Evolutionary conservation across 31 red algal species (phyloP).

Genomic region (Odonthalia washingtoniensis): DNA sequence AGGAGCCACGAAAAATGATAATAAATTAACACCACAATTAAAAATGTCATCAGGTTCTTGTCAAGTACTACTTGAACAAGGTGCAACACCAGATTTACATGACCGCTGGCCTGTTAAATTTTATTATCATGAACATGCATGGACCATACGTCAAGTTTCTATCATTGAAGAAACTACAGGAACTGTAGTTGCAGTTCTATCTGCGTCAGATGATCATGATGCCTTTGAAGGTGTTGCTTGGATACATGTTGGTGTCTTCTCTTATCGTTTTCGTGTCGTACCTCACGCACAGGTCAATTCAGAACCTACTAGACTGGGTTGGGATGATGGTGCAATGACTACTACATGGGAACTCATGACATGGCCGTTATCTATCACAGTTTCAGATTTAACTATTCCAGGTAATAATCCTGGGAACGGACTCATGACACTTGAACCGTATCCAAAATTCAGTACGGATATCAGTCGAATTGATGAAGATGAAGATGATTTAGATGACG

Average conservation of each 20-base stretch:
- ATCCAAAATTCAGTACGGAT: not conserved
- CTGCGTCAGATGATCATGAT: not conserved
- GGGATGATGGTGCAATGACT: slow-evolving; percentile 5
- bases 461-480: not conserved
- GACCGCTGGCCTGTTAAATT: not conserved
- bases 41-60: not conserved
- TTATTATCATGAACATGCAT: slow-evolving; percentile 5
- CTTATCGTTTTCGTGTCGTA: slow-evolving; percentile 14
- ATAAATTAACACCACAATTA: too few species aligned
- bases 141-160: slow-evolving; percentile 7
- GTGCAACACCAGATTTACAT: not conserved
- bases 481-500: not conserved
- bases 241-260: not conserved
- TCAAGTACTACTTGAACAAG: not conserved
- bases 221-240: not conserved
- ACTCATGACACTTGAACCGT: not conserved
- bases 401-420: not conserved
- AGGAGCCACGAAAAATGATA: too few species aligned
- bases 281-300: not conserved
- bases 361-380: slow-evolving; percentile 11
- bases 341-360: slow-evolving; percentile 2
- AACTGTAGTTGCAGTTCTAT: not conserved
- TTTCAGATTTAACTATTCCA: not conserved
- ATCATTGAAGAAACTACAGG: not conserved
- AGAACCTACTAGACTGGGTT: slow-evolving; percentile 13